phyloP scores from a whole-genome alignment of 208 protist genomes.

The Leishmania gerbilli region DNA sequence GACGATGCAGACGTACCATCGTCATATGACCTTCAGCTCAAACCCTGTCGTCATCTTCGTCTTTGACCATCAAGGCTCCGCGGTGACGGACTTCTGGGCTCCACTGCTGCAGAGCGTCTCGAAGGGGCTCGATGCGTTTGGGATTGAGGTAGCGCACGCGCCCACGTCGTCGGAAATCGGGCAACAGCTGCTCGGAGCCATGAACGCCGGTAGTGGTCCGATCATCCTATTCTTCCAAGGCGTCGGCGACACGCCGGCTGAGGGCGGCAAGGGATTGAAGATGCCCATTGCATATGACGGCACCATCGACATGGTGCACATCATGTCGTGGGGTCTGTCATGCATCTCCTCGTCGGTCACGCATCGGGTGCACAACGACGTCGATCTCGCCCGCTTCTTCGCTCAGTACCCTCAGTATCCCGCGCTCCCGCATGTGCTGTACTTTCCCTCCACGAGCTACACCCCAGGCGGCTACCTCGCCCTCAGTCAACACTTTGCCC shows the following conservation, averaged over 20 bases:
- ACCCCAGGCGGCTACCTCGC: conserved; percentile 30
- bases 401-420: conserved; percentile 30
- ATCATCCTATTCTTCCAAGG: conserved; percentile 44
- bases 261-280: conserved; percentile 21
- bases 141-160: conserved; percentile 29
- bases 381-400: conserved; percentile 39
- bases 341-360: conserved; percentile 34
- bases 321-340: conserved; percentile 38
- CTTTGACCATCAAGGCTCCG: conserved; percentile 8
- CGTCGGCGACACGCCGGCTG: conserved; percentile 18
- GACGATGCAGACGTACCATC: conserved; percentile 15
- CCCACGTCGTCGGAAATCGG: conserved; percentile 18
- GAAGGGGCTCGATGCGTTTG: conserved; percentile 18
- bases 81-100: conserved; percentile 16
- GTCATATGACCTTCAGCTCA: conserved; percentile 11
- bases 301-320: background rate
- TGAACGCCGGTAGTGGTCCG: background rate
- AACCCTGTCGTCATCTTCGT: conserved; percentile 27
- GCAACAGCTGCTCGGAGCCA: conserved; percentile 6
- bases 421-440: conserved; percentile 43
- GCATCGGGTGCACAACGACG: conserved; percentile 38
- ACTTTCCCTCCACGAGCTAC: conserved; percentile 34
- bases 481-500: conserved; percentile 31
- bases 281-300: conserved; percentile 29
- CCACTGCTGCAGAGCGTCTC: conserved; percentile 27